These are phyloP conservation scores for Vairimorpha necatrix DNA, from an alignment of 371 early-diverging fungal species.

Conservation along the genomic window DNA sequence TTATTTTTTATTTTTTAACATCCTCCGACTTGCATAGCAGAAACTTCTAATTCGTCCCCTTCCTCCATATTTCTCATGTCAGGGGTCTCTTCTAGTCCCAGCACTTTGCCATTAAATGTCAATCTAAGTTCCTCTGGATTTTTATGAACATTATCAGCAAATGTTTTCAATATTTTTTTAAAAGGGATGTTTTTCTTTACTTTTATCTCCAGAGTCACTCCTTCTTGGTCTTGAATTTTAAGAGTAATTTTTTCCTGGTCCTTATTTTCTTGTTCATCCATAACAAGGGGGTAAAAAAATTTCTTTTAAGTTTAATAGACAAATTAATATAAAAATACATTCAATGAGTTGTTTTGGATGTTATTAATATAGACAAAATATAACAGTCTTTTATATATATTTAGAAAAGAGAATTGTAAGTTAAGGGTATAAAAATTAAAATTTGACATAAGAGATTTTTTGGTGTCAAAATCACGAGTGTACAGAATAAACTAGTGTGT, in stretches of 20 bases:
- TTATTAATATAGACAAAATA: no score
- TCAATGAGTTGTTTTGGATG: no score
- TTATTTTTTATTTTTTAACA: neutral
- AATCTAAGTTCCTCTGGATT: conserved; percentile 45
- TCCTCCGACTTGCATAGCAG: conserved; percentile 59
- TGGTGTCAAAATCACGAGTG: no score
- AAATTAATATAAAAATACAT: no score
- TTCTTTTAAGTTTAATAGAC: no score
- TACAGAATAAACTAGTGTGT: no score
- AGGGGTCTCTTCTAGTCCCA: conserved; percentile 35
- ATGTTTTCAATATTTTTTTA: conserved; percentile 52
- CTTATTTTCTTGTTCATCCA: neutral
- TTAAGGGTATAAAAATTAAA: no score
- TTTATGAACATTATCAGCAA: conserved; percentile 34
- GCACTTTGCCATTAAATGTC: conserved; percentile 44
- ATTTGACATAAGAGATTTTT: no score
- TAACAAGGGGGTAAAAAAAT: neutral
- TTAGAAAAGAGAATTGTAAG: no score
- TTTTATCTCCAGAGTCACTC: conserved; percentile 40
- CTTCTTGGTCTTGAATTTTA: conserved; percentile 36
- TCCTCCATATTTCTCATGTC: conserved; percentile 39
- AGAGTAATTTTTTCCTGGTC: conserved; percentile 38
- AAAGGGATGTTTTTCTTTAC: conserved; percentile 47
- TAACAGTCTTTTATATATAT: no score
- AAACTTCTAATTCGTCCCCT: conserved; percentile 49